Evolutionary conservation across 768 basidiomycete species (phyloP), one percentile per base, ranked within the genome.

Genomic region (Boletus pseudopeckii): DNA sequence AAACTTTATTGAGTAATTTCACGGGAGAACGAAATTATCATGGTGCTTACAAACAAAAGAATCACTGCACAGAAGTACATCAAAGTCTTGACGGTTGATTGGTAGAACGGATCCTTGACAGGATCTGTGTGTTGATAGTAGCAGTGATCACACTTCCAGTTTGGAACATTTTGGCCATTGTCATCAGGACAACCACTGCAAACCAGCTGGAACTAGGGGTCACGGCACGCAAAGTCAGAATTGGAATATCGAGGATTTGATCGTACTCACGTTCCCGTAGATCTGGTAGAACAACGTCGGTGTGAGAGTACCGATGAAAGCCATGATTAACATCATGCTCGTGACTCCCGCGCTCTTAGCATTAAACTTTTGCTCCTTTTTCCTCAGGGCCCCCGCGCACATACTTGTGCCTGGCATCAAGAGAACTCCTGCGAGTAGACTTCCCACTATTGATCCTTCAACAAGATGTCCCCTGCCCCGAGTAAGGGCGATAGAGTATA

Each of bases 241-340:
- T 45, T 17, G 36, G 14, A 53, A 39, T 17, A 34, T 22, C 20
- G 7, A 38, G 55, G 41, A n/a, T 56, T 22, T 45, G 30, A 47
- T 32, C 41, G 52, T 17, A 80, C 92, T 72, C 65, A 98, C 96
- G 59, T 91, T 93, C 48, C 97, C 97, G 69, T 96, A 99, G 10
- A 88, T 94, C 71, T 98, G 95, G 73, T 99, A 99, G 71, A 99
- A 99, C 66, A 99, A 68, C 1, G 97, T 98, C 3, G 97, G 97
- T 0, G 93, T 84, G 53, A 99, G 76, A 2, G 91, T 92, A 13
- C 97, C 97, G 56, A 99, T 96, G 69, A 99, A 92, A 13, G 97
- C 97, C 96, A 98, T 98, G 73, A 99, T 98, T 69, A 99, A 72
- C 92, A 99, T 96, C 77, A 97, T 97, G 68, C 94, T 97, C 0